Evolutionary conservation across 805 yeast genomes (phyloP), one percentile per base, ranked within the genome.

Genomic region (Barnettozyma wickerhamii): DNA sequence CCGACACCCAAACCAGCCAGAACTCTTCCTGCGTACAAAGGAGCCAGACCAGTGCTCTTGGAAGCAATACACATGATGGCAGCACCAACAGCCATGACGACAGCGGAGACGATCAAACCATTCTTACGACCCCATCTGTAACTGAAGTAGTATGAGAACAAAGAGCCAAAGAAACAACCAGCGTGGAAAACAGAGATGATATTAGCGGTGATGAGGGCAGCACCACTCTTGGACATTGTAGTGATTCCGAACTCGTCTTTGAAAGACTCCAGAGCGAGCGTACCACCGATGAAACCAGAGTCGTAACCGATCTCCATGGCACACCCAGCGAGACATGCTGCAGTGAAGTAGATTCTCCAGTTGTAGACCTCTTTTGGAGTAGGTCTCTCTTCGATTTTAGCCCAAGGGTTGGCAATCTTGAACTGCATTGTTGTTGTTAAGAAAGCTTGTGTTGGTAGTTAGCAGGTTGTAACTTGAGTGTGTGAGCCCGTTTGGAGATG

Each of bases 251-350:
- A 75, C 50, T 71, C 76, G 4, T 45, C 38, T 42, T 60, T 51
- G 53, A 75, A 75, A 3, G 75, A 67, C 7, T 53, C 58, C 33
- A 75, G 56, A 1, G 72, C 57, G n/a, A 72, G 68, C 5, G 75
- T 69, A n/a, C 75, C 73, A 10, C 79, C 80, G 37, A 74, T 71
- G 54, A 72, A 74, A 6, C 78, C 79, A 29, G 77, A 70, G 49
- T 75, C 81, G 52, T 75, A 75, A 12, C 80, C 80, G 41, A 74
- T 71, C 41, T 71, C 66, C 19, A 71, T 60, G 12, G 79, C 75
- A 6, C 74, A 79, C 50, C 53, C 48, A 24, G 69, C 59, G 2
- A 74, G 68, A 6, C 75, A 74, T 10, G 71, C 60, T 21, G 71
- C 47, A 14, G 77, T 73, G 38, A 68, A 57, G 20, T 66, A 66